Base-by-base conservation (phyloP, 768 basidiomycete species). In the Phallus indusiatus region DNA sequence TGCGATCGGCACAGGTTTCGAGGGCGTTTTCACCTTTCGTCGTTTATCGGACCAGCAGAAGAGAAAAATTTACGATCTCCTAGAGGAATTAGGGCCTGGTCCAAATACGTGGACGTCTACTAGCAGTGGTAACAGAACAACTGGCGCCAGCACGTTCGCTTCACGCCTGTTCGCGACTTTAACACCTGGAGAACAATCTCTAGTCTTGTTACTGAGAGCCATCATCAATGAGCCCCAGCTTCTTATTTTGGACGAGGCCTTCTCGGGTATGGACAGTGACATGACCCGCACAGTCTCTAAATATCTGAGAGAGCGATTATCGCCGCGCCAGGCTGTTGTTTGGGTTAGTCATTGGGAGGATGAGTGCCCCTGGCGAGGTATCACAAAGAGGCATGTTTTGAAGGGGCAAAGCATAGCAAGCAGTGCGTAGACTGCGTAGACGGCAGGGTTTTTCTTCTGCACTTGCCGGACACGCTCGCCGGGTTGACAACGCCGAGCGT, bases 301-400 rank as follows among this genome's bases (percentile, higher is more conserved):
- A 47, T 90, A 90, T 66, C 67, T 99, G 48, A 74, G 85, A 11
- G 67, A 71, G 18, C 76, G 73, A 37, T 60, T 76, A 60, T 67
- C 59, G 46, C 48, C 48, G 52, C 51, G 66, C 21, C 92, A 96
- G 73, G 86, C 85, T 1, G 86, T 92, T 21, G 78, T 97, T 0
- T 85, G 90, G 2, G 81, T 98, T 57, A 91, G 86, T 42, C 94
- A 95, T 72, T 92, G 90, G 84, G 88, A 90, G 63, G 87, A 88
- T 37, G 94, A 97, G 71, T 83, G 94, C 17, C 94, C 94, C 1
- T 94, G 92, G 91, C 75, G 72, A 0, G 67, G 42, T 42, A 42
- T 11, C 28, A 28, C 28, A 2, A 28, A 28, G 64, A 0, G 75
- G 74, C 14, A 83, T 85, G 54, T 81, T 83, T 0, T 66, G 87